Conservation (phyloP, 495 filamentous ascomycete genomes). For the Friedmanniomyces endolithicus region DNA sequence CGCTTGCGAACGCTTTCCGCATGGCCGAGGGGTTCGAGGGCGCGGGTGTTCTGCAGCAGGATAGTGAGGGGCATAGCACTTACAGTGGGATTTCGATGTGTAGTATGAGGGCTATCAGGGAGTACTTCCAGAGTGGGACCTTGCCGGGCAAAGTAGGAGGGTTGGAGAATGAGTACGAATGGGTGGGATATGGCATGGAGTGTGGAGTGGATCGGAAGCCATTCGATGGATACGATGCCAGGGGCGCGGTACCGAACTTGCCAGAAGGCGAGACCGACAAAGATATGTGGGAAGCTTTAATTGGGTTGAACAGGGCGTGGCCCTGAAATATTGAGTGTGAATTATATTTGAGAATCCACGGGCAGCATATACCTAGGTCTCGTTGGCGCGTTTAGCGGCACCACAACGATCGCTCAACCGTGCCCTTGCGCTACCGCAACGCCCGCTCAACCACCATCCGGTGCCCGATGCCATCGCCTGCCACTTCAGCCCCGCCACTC, state of each 20-base stretch:
- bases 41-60: conserved; percentile 40
- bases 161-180: conserved; percentile 2
- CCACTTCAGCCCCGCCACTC: background rate
- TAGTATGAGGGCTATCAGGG: conserved; percentile 15
- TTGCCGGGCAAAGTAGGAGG: conserved; percentile 19
- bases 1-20: conserved; percentile 25
- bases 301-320: conserved; percentile 13
- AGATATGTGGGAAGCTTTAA: conserved; percentile 10
- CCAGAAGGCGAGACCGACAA: conserved; percentile 12
- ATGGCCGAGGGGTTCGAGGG: conserved; percentile 37
- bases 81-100: conserved; percentile 21
- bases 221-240: conserved; percentile 4
- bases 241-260: conserved; percentile 2
- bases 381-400: too few relatives aligned
- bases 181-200: conserved; percentile 1
- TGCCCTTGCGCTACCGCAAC: background rate
- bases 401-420: too few relatives aligned
- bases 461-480: background rate
- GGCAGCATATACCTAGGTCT: too few relatives aligned
- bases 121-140: conserved; percentile 27
- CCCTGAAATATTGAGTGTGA: too few relatives aligned
- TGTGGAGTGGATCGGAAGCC: conserved; percentile 9
- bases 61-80: conserved; percentile 36
- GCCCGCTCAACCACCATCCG: conserved; percentile 2
- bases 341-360: too few relatives aligned